Conservation (phyloP, 2,329 filamentous ascomycete genomes). For the Chaetomiaceae sp. region DNA sequence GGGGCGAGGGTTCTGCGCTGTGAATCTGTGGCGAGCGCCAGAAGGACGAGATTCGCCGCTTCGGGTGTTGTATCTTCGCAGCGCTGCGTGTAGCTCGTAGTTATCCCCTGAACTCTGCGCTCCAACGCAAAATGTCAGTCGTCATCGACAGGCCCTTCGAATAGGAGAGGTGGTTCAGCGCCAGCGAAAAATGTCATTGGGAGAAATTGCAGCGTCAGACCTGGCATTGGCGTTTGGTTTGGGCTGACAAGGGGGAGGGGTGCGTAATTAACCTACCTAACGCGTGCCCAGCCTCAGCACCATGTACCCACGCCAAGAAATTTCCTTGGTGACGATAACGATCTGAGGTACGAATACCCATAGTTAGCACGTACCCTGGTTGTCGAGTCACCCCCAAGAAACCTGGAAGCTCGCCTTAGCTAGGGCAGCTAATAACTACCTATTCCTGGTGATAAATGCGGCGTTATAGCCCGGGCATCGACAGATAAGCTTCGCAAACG, state of each 20-base stretch:
- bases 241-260: slow-evolving; percentile 8
- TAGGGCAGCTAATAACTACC: too few species aligned
- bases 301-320: not conserved
- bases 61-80: not conserved
- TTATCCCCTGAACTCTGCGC: not conserved
- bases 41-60: not conserved
- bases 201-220: slow-evolving; percentile 17
- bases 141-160: slow-evolving; percentile 9
- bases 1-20: not conserved
- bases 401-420: too few species aligned
- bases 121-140: not conserved
- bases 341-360: too few species aligned
- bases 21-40: not conserved
- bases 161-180: slow-evolving; percentile 9
- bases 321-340: too few species aligned
- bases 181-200: slow-evolving; percentile 16
- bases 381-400: too few species aligned
- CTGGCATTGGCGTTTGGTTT: slow-evolving; percentile 12
- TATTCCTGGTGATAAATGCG: too few species aligned
- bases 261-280: not conserved
- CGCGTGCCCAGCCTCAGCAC: too few species aligned
- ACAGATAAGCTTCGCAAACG: too few species aligned
- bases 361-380: too few species aligned
- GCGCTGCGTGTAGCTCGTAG: not conserved
- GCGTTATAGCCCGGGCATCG: too few species aligned